A percentile compares a stretch with the other conserved stretches of the same genome.
Conservation (phyloP, 1,284 basidiomycete species). For the Ceratobasidium sp. region DNA sequence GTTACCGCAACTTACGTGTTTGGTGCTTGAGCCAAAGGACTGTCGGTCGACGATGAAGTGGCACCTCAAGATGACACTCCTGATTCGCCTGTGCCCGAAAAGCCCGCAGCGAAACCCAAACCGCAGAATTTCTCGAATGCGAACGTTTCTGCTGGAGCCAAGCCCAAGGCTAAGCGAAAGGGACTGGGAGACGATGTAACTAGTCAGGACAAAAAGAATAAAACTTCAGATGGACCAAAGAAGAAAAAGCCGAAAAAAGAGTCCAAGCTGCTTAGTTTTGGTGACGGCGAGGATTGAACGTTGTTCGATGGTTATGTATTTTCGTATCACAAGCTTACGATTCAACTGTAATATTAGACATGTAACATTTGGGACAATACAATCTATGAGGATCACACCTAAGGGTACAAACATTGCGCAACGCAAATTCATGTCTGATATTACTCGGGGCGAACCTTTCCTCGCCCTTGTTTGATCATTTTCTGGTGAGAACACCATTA, state of each 20-base stretch:
- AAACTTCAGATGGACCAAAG: conserved; percentile 51
- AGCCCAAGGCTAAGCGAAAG: conserved; percentile 44
- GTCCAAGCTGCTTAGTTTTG: conserved; percentile 69
- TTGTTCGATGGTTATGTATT: neutral
- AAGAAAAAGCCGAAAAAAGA: conserved; percentile 63
- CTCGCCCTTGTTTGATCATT: conserved; percentile 35
- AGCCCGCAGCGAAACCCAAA: conserved; percentile 58
- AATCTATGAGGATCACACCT: neutral
- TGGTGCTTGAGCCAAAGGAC: conserved; percentile 42
- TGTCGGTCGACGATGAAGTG: conserved; percentile 14
- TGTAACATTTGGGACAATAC: neutral
- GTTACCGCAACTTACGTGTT: conserved; percentile 30
- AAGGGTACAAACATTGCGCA: too few species aligned
- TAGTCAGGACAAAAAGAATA: conserved; percentile 43
- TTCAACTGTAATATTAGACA: neutral
- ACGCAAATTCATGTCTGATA: neutral
- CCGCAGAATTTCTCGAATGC: conserved; percentile 51
- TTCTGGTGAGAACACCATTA: neutral
- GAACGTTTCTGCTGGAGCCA: conserved; percentile 51
- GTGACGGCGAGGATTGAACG: conserved; percentile 55
- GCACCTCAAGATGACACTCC: conserved; percentile 11
- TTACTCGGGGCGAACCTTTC: conserved; percentile 26
- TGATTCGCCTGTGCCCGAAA: neutral
- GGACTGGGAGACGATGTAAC: conserved; percentile 17
- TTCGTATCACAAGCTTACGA: neutral